A percentile compares a stretch with the other conserved stretches of the same genome.
phyloP scores from a whole-genome alignment of 2,329 filamentous ascomycete genomes.

The Teratosphaeria epicoccoides region DNA sequence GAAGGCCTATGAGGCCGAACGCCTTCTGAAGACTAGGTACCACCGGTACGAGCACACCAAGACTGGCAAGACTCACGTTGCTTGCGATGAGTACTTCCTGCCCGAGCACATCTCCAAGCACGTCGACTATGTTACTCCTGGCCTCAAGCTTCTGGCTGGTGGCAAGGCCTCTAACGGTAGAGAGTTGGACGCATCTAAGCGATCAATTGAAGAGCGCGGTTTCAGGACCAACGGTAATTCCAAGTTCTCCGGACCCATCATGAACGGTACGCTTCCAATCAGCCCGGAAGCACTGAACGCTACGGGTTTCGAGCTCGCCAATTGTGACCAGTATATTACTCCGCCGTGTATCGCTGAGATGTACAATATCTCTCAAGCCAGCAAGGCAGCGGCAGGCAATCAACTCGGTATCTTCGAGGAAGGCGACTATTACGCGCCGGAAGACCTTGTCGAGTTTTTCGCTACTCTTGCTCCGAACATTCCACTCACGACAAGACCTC shows the following conservation, averaged over 20 bases:
- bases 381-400: slow-evolving; percentile 9
- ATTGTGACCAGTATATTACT: slow-evolving; percentile 47
- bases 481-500: slow-evolving; percentile 7
- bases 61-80: slow-evolving; percentile 24
- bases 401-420: slow-evolving; percentile 33
- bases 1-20: slow-evolving; percentile 36
- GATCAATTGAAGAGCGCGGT: slow-evolving; percentile 34
- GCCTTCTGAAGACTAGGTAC: slow-evolving; percentile 43
- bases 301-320: slow-evolving; percentile 15
- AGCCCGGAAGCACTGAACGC: background rate
- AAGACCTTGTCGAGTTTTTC: slow-evolving; percentile 30
- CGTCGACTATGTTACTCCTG: slow-evolving; percentile 31
- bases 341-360: slow-evolving; percentile 38
- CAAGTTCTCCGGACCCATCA: background rate
- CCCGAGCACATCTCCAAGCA: slow-evolving; percentile 20
- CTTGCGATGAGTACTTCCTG: slow-evolving; percentile 30
- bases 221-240: slow-evolving; percentile 31
- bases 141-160: slow-evolving; percentile 21
- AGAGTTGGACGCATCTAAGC: background rate
- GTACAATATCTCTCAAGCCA: slow-evolving; percentile 26
- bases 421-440: slow-evolving; percentile 37
- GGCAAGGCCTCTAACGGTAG: background rate
- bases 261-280: background rate
- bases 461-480: slow-evolving; percentile 6
- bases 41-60: slow-evolving; percentile 38